These are phyloP conservation scores for Microglena sp. DNA, from an alignment of 139 green algal species.

Conservation along the genomic window DNA sequence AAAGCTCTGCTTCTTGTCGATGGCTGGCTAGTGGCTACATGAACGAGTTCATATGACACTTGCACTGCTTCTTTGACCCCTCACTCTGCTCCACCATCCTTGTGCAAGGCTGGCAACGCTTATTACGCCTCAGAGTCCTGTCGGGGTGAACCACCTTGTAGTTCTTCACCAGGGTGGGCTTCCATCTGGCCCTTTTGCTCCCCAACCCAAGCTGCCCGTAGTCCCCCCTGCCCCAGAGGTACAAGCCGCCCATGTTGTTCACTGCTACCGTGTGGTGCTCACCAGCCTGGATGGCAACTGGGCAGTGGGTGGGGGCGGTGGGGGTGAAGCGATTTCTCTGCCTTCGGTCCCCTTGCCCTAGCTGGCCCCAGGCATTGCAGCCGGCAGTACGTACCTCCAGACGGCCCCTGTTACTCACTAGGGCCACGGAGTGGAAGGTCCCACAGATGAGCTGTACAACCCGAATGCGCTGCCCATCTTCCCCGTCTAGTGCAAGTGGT, in stretches of 20 bases:
- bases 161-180: slow-evolving; percentile 31
- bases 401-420: slow-evolving; percentile 39
- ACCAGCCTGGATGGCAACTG: slow-evolving; percentile 50
- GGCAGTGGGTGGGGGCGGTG: slow-evolving; percentile 10
- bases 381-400: slow-evolving; percentile 40
- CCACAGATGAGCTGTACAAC: slow-evolving; percentile 56
- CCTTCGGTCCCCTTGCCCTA: slow-evolving; percentile 50
- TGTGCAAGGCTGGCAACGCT: slow-evolving; percentile 25
- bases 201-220: slow-evolving; percentile 65
- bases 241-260: slow-evolving; percentile 38
- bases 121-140: slow-evolving; percentile 59
- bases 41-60: no score
- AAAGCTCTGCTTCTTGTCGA: no score
- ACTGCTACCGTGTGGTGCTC: slow-evolving; percentile 59
- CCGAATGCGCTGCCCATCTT: slow-evolving; percentile 23
- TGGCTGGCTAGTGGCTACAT: no score
- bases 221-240: slow-evolving; percentile 70
- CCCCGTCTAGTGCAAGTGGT: slow-evolving; percentile 3
- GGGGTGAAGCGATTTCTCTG: slow-evolving; percentile 28
- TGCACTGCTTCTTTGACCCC: no score
- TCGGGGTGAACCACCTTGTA: slow-evolving; percentile 62
- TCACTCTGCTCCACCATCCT: no score
- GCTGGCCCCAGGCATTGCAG: slow-evolving; percentile 65
- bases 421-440: slow-evolving; percentile 38
- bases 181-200: slow-evolving; percentile 39